Conservation (phyloP, 352 stramenopile species). For the Phytopythium oedochilum region DNA sequence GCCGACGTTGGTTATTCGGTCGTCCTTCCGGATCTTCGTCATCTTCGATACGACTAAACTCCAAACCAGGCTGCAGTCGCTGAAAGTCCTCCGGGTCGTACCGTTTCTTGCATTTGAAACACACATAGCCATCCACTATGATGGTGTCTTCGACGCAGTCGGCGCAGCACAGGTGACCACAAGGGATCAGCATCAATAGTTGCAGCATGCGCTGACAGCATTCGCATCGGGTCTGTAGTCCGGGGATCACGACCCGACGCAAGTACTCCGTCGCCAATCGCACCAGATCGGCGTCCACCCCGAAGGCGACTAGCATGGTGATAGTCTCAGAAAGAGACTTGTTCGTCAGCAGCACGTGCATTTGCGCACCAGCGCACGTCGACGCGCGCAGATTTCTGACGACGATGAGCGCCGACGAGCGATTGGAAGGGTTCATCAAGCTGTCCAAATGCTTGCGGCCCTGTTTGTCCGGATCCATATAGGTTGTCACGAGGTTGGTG, state of each 20-base stretch:
- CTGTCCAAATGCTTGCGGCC: constrained; percentile 61
- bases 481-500: constrained; percentile 70
- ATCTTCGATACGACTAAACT: constrained; percentile 36
- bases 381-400: constrained; percentile 56
- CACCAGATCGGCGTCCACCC: constrained; percentile 42
- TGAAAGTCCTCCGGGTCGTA: constrained; percentile 91
- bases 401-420: constrained; percentile 50
- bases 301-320: constrained; percentile 34
- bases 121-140: constrained; percentile 38
- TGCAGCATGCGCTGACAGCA: constrained; percentile 83
- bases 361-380: constrained; percentile 43
- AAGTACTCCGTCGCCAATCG: constrained; percentile 44
- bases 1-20: constrained; percentile 1
- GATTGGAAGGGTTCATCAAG: constrained; percentile 70
- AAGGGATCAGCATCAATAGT: constrained; percentile 90
- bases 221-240: constrained; percentile 59
- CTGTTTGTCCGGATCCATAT: constrained; percentile 62
- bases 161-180: constrained; percentile 89
- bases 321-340: constrained; percentile 54
- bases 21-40: constrained; percentile 4
- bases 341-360: constrained; percentile 37
- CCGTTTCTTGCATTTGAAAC: constrained; percentile 38
- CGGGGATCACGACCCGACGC: constrained; percentile 35
- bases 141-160: constrained; percentile 88
- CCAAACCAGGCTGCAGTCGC: constrained; percentile 78